Evolutionary conservation across 768 basidiomycete genomes (phyloP), one percentile per base, ranked within the genome.

Genomic region (Stropharia rugosoannulata): DNA sequence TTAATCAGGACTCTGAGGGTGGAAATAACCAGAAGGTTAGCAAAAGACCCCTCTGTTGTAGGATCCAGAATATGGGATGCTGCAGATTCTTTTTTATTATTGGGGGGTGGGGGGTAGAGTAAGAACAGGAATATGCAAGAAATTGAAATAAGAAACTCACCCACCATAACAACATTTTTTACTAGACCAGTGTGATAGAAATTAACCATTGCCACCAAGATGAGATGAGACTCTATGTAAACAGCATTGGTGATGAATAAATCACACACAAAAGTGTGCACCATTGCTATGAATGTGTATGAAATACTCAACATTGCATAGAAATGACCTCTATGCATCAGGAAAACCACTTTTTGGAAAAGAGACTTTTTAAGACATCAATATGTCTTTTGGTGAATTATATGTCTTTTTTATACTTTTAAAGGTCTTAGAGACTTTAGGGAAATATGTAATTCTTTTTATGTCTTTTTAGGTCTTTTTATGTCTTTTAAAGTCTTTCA

Each of bases 251-350:
- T 65, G 35, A 63, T 25, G 2, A 50, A 29, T 5, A 10, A n/a
- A 10, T 56, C 38, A 1, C 44, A 43, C 2, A 63, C 36, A 29
- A 64, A 66, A 8, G 40, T 37, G 46, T 68, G 63, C n/a, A 65
- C 47, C 0, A 64, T 48, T 4, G 54, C 63, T 5, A 41, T 40
- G 6, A 59, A 40, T 0, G 64, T 63, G 2, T 56, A 47, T 12
- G 52, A 48, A 29, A 70, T 56, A 0, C 53, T 58, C 9, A 40
- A 29, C 0, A 57, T 45, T 0, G 58, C n/a, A 44, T 65, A 65
- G 32, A 58, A 68, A 48, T 69, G 67, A 2, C 63, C 59, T 0
- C n/a, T n/a, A n/a, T n/a, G n/a, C n/a, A n/a, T n/a, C n/a, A n/a
- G n/a, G n/a, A n/a, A n/a, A n/a, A n/a, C n/a, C n/a, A n/a, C n/a